These are phyloP conservation scores for Claviceps cyperi DNA, from an alignment of 2,329 filamentous ascomycete genomes.

Conservation along the genomic window DNA sequence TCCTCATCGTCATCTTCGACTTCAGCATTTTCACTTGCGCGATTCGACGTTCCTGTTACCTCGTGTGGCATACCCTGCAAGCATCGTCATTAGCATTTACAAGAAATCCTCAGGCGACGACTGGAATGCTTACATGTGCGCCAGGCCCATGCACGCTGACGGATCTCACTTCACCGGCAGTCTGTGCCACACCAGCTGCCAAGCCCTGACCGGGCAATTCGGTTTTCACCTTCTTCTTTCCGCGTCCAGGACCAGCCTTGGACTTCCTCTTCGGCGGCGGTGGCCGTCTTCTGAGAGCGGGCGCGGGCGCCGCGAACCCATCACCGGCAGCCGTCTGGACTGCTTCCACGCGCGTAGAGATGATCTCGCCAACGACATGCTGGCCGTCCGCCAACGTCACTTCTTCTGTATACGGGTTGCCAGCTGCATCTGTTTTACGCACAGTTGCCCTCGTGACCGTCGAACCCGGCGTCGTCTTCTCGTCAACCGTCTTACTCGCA, in stretches of 20 bases:
- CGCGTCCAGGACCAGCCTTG: slow-evolving; percentile 60
- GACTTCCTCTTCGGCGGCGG: slow-evolving; percentile 69
- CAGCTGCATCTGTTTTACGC: slow-evolving; percentile 59
- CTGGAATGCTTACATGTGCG: slow-evolving; percentile 22
- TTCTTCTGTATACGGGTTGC: slow-evolving; percentile 73
- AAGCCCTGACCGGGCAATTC: slow-evolving; percentile 23
- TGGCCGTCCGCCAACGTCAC: slow-evolving; percentile 70
- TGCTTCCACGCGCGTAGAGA: slow-evolving; percentile 42
- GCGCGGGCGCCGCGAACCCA: slow-evolving; percentile 28
- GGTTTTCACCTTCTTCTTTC: slow-evolving; percentile 62
- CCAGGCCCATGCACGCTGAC: slow-evolving; percentile 23
- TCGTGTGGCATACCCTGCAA: slow-evolving; percentile 26
- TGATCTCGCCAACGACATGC: slow-evolving; percentile 66
- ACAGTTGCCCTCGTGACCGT: slow-evolving; percentile 68
- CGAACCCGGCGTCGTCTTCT: slow-evolving; percentile 28
- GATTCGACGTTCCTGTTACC: slow-evolving; percentile 28
- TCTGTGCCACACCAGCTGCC: slow-evolving; percentile 14
- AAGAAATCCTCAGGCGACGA: not conserved
- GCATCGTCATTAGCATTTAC: not conserved
- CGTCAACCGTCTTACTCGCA: slow-evolving; percentile 35
- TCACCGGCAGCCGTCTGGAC: slow-evolving; percentile 44
- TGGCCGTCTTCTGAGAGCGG: slow-evolving; percentile 44
- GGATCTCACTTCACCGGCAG: slow-evolving; percentile 23
- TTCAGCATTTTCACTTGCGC: slow-evolving; percentile 40
- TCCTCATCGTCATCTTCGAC: slow-evolving; percentile 30